These are phyloP conservation scores for Orbilia quercus DNA, from an alignment of 2,329 filamentous ascomycete genomes.

Conservation along the genomic window DNA sequence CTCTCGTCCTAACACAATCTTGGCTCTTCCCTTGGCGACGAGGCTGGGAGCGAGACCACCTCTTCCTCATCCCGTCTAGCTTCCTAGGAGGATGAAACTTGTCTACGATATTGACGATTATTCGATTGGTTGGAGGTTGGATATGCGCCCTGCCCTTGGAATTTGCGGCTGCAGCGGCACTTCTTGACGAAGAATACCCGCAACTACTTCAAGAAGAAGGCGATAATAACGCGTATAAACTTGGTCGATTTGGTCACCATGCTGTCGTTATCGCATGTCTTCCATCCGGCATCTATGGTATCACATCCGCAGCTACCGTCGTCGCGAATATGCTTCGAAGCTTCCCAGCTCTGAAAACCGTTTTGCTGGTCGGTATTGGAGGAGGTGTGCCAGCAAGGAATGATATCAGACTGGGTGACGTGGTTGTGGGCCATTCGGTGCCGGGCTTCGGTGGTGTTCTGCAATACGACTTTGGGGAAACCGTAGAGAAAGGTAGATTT, in stretches of 20 bases:
- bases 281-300: background rate
- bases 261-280: constrained; percentile 21
- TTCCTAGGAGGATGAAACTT: too few relatives aligned
- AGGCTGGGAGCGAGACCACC: too few relatives aligned
- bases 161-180: constrained; percentile 42
- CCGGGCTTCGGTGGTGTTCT: background rate
- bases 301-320: constrained; percentile 2
- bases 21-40: too few relatives aligned
- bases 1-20: too few relatives aligned
- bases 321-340: background rate
- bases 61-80: too few relatives aligned
- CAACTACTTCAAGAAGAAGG: background rate
- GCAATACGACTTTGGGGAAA: constrained; percentile 25
- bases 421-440: constrained; percentile 13
- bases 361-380: constrained; percentile 22
- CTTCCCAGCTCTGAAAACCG: constrained; percentile 3
- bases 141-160: constrained; percentile 56
- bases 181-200: constrained; percentile 46
- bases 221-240: constrained; percentile 14
- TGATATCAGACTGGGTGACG: constrained; percentile 22
- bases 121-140: constrained; percentile 58
- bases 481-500: constrained; percentile 3
- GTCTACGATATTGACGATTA: constrained; percentile 20
- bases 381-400: constrained; percentile 6
- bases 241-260: constrained; percentile 10